Percentiles rank a stretch among this genome's conserved stretches.
Evolutionary conservation across 306 rosid species (phyloP).

Genomic region (Medicago ruthenica): DNA sequence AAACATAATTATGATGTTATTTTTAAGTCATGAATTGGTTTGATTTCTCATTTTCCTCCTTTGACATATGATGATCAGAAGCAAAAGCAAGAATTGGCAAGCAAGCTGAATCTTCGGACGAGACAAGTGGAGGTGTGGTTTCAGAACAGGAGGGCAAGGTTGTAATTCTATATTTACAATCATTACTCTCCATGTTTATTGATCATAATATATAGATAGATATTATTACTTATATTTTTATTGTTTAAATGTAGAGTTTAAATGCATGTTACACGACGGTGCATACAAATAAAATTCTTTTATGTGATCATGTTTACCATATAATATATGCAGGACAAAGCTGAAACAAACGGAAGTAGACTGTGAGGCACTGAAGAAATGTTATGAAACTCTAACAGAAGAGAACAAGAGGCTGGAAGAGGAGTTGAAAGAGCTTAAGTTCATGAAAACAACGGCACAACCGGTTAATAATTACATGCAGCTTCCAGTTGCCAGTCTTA

Average conservation of each 20-base stretch:
- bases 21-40: neutral
- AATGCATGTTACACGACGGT: too few relatives aligned
- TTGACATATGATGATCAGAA: conserved; percentile 51
- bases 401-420: conserved; percentile 75
- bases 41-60: neutral
- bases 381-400: conserved; percentile 69
- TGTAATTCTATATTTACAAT: too few relatives aligned
- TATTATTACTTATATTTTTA: too few relatives aligned
- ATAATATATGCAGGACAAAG: conserved; percentile 63
- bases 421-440: conserved; percentile 78
- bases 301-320: too few relatives aligned
- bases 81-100: conserved; percentile 84
- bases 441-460: conserved; percentile 45
- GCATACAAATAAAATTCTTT: too few relatives aligned
- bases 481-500: conserved; percentile 68
- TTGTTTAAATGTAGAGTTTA: too few relatives aligned
- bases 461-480: conserved; percentile 54
- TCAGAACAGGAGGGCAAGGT: conserved; percentile 98
- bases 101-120: conserved; percentile 64
- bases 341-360: conserved; percentile 88
- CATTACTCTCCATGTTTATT: too few relatives aligned
- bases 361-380: conserved; percentile 70
- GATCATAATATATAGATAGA: too few relatives aligned
- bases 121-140: conserved; percentile 99
- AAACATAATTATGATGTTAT: neutral